Percentiles rank a stretch among this genome's conserved stretches.
phyloP scores from a whole-genome alignment of 2,329 filamentous ascomycete species.

The Neopestalotiopsis rosae region DNA sequence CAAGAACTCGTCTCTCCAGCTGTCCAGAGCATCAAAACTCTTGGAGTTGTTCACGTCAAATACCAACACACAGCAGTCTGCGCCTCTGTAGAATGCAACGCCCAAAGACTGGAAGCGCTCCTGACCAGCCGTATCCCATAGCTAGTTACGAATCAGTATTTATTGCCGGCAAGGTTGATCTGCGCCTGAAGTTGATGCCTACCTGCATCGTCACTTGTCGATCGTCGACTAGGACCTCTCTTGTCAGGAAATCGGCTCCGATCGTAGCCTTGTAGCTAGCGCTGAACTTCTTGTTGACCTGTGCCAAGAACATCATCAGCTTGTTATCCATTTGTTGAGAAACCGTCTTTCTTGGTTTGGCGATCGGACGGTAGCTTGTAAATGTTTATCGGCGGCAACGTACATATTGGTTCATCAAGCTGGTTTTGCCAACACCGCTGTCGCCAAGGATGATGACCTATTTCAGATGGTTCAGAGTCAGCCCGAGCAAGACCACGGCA shows the following conservation, averaged over 20 bases:
- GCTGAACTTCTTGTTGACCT: slow-evolving; percentile 99
- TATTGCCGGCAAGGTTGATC: background rate
- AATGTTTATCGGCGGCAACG: slow-evolving; percentile 38
- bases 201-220: slow-evolving; percentile 98
- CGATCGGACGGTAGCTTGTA: background rate
- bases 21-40: slow-evolving; percentile 97
- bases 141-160: slow-evolving; percentile 53
- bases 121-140: slow-evolving; percentile 98
- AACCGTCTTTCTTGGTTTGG: background rate
- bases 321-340: background rate
- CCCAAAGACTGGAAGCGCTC: slow-evolving; percentile 97
- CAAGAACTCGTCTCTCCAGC: slow-evolving; percentile 97
- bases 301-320: slow-evolving; percentile 18
- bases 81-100: slow-evolving; percentile 95
- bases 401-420: slow-evolving; percentile 99
- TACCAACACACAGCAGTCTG: slow-evolving; percentile 96
- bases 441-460: slow-evolving; percentile 99
- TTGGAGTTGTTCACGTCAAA: slow-evolving; percentile 99
- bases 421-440: slow-evolving; percentile 98
- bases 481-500: slow-evolving; percentile 22
- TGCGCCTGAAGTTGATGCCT: slow-evolving; percentile 30
- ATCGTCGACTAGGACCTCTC: slow-evolving; percentile 97
- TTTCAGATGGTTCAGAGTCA: slow-evolving; percentile 16
- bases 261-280: slow-evolving; percentile 99
- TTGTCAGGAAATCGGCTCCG: slow-evolving; percentile 96